These are phyloP conservation scores for Termitomyces sp. DNA, from an alignment of 768 basidiomycete genomes.

Conservation along the genomic window DNA sequence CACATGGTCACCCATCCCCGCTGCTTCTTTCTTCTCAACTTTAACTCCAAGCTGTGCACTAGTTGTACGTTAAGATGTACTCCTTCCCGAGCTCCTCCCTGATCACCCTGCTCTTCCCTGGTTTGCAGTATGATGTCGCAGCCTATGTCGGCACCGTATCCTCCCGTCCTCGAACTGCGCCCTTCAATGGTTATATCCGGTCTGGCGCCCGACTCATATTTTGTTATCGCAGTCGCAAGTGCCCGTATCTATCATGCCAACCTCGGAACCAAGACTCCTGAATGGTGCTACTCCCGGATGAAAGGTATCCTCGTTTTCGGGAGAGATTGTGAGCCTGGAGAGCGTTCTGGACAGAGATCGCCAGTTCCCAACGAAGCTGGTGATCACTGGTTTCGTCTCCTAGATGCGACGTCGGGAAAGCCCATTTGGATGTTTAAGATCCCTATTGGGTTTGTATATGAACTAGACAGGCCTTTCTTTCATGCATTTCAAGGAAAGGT, in stretches of 20 bases:
- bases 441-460: conserved; percentile 59
- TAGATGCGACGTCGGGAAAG: conserved; percentile 50
- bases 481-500: conserved; percentile 86
- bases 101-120: conserved; percentile 1
- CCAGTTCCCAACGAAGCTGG: conserved; percentile 16
- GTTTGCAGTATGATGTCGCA: conserved; percentile 13
- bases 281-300: conserved; percentile 58
- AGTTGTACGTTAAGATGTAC: conserved; percentile 7
- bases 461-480: conserved; percentile 86
- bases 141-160: conserved; percentile 8
- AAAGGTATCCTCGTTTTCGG: conserved; percentile 57
- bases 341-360: conserved; percentile 18
- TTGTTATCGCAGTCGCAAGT: conserved; percentile 45
- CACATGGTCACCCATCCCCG: conserved; percentile 7
- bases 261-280: conserved; percentile 35
- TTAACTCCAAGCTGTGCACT: conserved; percentile 7
- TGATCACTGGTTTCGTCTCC: conserved; percentile 58
- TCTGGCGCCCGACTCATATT: conserved; percentile 24
- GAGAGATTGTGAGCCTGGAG: conserved; percentile 28
- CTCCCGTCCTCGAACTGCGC: conserved; percentile 8
- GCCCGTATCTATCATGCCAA: conserved; percentile 61
- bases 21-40: conserved; percentile 11
- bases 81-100: not conserved
- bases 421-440: conserved; percentile 67
- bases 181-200: conserved; percentile 11